These are phyloP conservation scores for Rhizopogon vesiculosus DNA, from an alignment of 768 basidiomycete genomes.

Conservation along the genomic window DNA sequence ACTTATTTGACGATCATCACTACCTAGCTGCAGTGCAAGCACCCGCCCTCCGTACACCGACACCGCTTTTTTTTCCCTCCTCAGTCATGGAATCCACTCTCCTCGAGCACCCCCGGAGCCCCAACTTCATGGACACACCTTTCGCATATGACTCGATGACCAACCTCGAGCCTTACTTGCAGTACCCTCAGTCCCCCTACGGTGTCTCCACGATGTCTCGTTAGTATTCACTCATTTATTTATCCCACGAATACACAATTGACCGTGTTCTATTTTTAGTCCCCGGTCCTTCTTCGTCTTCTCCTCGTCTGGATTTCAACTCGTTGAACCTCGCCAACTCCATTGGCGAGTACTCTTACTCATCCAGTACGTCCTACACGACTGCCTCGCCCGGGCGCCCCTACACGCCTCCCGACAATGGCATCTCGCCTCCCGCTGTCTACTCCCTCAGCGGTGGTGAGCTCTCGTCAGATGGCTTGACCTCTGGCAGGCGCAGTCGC, in stretches of 20 bases:
- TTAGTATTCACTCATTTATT: conserved; percentile 31
- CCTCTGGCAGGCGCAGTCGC: conserved; percentile 64
- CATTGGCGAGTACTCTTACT: conserved; percentile 56
- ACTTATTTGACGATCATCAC: conserved; percentile 29
- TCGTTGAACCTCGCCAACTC: conserved; percentile 52
- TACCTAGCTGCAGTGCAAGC: conserved; percentile 44
- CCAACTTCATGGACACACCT: conserved; percentile 45
- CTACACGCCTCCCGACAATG: conserved; percentile 63
- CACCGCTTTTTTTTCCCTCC: conserved; percentile 7
- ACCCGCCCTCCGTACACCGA: conserved; percentile 18
- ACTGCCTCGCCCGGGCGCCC: conserved; percentile 51
- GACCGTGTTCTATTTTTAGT: conserved; percentile 30
- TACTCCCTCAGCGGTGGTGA: conserved; percentile 70
- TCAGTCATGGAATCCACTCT: conserved; percentile 42
- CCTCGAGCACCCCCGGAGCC: conserved; percentile 47
- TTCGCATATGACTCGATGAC: conserved; percentile 43
- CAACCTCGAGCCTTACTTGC: conserved; percentile 53
- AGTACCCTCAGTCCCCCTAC: conserved; percentile 64
- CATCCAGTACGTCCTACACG: conserved; percentile 51
- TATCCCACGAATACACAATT: conserved; percentile 3
- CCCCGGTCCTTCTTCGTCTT: conserved; percentile 44
- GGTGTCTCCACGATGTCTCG: conserved; percentile 57
- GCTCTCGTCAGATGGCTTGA: conserved; percentile 65
- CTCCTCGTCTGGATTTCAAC: conserved; percentile 62
- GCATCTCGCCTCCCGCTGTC: conserved; percentile 69